Conservation (phyloP, 192 early-diverging fungal species). For the Jimgerdemannia flammicorona region DNA sequence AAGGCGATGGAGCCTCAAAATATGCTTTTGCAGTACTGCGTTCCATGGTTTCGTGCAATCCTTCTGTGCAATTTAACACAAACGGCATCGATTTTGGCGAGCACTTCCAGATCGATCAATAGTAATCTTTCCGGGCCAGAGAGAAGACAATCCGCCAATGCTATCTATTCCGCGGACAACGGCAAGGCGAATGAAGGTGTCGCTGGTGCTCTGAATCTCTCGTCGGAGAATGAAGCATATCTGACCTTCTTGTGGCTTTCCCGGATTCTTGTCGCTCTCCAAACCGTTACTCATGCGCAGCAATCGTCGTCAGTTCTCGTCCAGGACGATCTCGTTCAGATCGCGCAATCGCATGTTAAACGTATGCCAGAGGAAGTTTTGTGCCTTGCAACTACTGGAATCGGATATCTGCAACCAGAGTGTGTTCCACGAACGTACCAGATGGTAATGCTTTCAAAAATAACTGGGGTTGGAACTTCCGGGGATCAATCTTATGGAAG, state of each 20-base stretch:
- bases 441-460: not conserved
- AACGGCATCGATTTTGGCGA: not conserved
- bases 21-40: not conserved
- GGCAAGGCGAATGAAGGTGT: too few species aligned
- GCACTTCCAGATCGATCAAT: not conserved
- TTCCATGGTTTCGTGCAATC: not conserved
- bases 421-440: not conserved
- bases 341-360: not conserved
- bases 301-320: not conserved
- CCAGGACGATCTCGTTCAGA: not conserved
- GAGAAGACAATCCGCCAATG: too few species aligned
- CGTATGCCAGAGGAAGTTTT: not conserved
- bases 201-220: too few species aligned
- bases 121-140: too few species aligned
- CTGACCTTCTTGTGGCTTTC: not conserved
- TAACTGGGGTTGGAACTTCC: not conserved
- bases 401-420: not conserved
- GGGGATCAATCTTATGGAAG: too few species aligned
- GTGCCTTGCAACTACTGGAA: not conserved
- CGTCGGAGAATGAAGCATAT: not conserved
- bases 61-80: not conserved
- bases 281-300: too few species aligned
- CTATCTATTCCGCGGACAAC: too few species aligned
- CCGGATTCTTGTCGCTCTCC: not conserved
- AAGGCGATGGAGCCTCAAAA: too few species aligned